Evolutionary conservation across 345 rosid species (phyloP), one percentile per base, ranked within the genome.

Genomic region (Luvunga scandens): DNA sequence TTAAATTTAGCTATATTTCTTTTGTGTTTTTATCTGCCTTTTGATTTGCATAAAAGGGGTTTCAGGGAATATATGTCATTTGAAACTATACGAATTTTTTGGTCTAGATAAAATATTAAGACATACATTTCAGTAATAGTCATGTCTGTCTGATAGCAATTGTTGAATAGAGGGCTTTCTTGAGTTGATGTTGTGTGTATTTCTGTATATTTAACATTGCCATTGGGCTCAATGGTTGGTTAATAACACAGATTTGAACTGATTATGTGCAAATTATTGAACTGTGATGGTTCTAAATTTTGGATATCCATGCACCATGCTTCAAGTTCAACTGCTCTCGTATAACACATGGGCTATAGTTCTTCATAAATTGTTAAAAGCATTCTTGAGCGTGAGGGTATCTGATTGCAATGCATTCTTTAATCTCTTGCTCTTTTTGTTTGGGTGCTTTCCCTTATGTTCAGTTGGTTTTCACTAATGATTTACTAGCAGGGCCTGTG

Each of bases 401-500:
- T 81, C 74, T 79, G 84, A 80, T 76, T 74, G 75, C 78, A 80
- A 55, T 36, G 34, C 8, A 19, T 8, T 34, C 59, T 34, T 67
- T 31, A 34, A 56, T 67, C 53, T 1, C 28, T n/a, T 33, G 53
- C 21, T 25, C 21, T 39, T 34, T 18, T 1, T 30, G 22, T 33
- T 12, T 50, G 62, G 50, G 64, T 65, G 71, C 45, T 50, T 77
- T 65, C 69, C 62, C 64, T 78, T 73, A 74, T 82, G 77, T 84
- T 86, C 90, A 74, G 86, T 89, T 90, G 89, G 84, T 87, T 87
- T 89, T 87, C 90, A 83, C 88, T 90, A 78, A 84, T 88, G 88
- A 87, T 87, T 87, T 90, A 89, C 90, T 89, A 86, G 82, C 91
- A 88, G 89, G 91, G 85, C 77, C 85, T 89, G 89, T 90, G 89